Conservation (phyloP, 345 rosid genomes). For the Salix arbutifolia region DNA sequence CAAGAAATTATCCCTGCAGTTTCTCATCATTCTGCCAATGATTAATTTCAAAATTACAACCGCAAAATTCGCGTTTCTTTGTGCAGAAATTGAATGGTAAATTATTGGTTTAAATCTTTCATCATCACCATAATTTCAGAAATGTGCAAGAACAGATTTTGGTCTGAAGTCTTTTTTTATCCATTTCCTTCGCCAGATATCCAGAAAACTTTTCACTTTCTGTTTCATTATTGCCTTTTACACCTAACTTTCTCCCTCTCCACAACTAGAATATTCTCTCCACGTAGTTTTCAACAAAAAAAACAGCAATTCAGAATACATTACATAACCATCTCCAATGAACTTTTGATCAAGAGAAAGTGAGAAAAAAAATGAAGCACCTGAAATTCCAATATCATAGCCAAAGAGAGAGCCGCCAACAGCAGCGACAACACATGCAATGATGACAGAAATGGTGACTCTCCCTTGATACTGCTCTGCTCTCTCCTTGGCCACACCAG, state of each 20-base stretch:
- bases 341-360: no score
- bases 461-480: slow-evolving; percentile 73
- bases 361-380: slow-evolving; percentile 19
- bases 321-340: background rate
- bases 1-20: background rate
- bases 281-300: background rate
- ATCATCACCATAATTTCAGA: background rate
- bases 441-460: slow-evolving; percentile 60
- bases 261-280: background rate
- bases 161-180: background rate
- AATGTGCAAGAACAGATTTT: background rate
- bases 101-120: background rate
- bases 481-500: slow-evolving; percentile 81
- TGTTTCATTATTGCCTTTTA: background rate
- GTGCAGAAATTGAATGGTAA: background rate
- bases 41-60: background rate
- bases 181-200: background rate
- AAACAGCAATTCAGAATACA: background rate
- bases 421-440: slow-evolving; percentile 71
- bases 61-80: background rate
- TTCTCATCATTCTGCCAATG: background rate
- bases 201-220: background rate
- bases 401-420: slow-evolving; percentile 87
- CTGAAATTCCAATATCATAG: slow-evolving; percentile 91
- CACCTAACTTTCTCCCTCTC: background rate